Evolutionary conservation across 2,329 filamentous ascomycete species (phyloP), one percentile per base, ranked within the genome.

Genomic region (Akanthomyces lecanii): DNA sequence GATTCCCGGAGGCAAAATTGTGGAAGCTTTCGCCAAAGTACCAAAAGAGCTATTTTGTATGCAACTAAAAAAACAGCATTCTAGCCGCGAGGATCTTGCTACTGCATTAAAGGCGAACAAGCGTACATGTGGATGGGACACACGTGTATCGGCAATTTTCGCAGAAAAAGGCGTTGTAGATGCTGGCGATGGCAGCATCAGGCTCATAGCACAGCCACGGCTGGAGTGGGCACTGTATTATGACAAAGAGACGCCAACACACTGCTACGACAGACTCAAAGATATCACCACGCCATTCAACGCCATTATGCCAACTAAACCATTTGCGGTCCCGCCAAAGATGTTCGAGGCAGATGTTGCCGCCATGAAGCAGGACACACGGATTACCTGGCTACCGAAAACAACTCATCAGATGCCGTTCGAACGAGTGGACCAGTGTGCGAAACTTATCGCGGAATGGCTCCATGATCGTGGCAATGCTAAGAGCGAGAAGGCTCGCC

Each of bases 341-440:
- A 55, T 55, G 53, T 55, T 55, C 53, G 36, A 55, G 36, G 53
- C 30, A 40, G 53, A 55, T 18, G 53, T 55, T 42, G 53, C 28
- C 33, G n/a, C 33, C 16, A 36, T 55, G 53, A 23, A 33, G 25
- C 12, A 25, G 21, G 5, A 6, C 16, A 55, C 53, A 38, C 30
- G 36, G 12, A 55, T 55, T 23, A 55, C 53, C 28, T 55, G 53
- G 53, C 28, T 55, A 25, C 53, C 53, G 21, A 40, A 40, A 25
- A 55, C 53, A 23, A 55, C 53, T 5, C 53, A 38, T 40, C 30
- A 55, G 28, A 18, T 55, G 12, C 53, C 30, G 10, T 55, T 55
- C 36, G 53, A 55, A 40, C 25, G 33, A 40, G 53, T 55, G 12
- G 53, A 55, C 38, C n/a, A 55, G 14, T 55, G 53, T 40, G 53